A percentile compares a stretch with the other conserved stretches of the same genome.
phyloP scores from a whole-genome alignment of 1,284 basidiomycete genomes.

The Ustilago lituana region DNA sequence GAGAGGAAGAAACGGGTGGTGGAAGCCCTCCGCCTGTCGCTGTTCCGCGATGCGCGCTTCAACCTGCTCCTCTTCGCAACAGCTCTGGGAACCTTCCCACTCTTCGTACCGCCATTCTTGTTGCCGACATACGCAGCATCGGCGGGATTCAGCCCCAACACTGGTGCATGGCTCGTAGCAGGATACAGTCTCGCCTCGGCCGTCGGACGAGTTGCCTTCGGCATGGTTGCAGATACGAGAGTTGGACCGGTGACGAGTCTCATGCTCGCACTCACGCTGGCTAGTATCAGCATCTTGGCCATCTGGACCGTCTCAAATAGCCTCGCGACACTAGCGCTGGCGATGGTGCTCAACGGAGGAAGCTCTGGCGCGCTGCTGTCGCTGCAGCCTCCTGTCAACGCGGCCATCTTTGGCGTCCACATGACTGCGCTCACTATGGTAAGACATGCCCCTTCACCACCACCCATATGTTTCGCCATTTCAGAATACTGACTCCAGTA shows the following conservation, averaged over 20 bases:
- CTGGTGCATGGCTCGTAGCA: constrained; percentile 60
- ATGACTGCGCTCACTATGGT: constrained; percentile 45
- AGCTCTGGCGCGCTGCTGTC: constrained; percentile 45
- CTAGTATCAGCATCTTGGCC: constrained; percentile 36
- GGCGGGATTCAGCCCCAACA: constrained; percentile 51
- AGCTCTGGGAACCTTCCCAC: constrained; percentile 65
- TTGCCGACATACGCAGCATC: constrained; percentile 66
- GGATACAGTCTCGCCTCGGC: constrained; percentile 52
- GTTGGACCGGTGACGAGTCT: constrained; percentile 49
- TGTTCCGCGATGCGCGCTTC: constrained; percentile 62
- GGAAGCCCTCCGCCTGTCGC: constrained; percentile 40
- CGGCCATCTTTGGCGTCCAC: constrained; percentile 47
- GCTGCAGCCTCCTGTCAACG: constrained; percentile 50
- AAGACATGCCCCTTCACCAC: too few species aligned
- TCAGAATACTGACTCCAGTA: too few species aligned
- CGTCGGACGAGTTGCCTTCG: constrained; percentile 43
- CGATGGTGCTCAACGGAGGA: constrained; percentile 50
- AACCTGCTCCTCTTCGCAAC: constrained; percentile 60
- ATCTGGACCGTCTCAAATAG: constrained; percentile 49
- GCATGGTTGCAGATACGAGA: constrained; percentile 45
- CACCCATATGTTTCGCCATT: too few species aligned
- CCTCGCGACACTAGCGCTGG: constrained; percentile 34
- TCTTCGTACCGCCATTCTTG: constrained; percentile 68
- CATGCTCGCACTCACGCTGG: constrained; percentile 35
- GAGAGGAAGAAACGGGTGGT: constrained; percentile 17